Percentiles rank a stretch among this genome's conserved stretches.
These are phyloP conservation scores for Elongisporangium undulatum DNA, from an alignment of 352 stramenopile genomes.

Conservation along the genomic window DNA sequence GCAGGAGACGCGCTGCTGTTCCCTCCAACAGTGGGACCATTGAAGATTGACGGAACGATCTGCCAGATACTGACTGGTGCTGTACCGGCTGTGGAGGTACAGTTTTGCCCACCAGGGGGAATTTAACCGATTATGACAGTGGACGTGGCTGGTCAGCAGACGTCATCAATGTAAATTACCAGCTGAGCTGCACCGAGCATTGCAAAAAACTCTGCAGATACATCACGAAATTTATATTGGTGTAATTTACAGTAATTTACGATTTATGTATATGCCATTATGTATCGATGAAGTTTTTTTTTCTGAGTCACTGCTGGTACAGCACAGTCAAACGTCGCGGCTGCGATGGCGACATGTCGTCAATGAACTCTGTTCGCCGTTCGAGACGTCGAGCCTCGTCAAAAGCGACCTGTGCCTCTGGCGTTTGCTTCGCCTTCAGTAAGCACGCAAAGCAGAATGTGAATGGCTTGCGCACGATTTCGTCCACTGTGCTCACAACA, in stretches of 20 bases:
- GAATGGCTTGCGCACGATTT: slow-evolving; percentile 1
- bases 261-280: no score
- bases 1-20: neutral
- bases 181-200: no score
- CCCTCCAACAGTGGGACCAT: neutral
- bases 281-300: neutral
- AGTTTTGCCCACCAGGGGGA: no score
- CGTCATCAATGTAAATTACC: no score
- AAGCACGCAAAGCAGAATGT: slow-evolving; percentile 1
- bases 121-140: no score
- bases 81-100: no score
- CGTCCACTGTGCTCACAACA: slow-evolving; percentile 13
- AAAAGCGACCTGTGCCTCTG: slow-evolving; percentile 18
- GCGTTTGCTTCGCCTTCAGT: slow-evolving; percentile 16
- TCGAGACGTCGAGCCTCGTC: neutral
- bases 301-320: neutral
- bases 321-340: neutral
- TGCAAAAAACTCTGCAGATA: no score
- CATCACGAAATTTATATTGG: no score
- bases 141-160: no score
- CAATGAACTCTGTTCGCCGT: neutral
- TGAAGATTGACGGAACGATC: neutral
- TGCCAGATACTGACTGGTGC: neutral
- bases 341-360: neutral
- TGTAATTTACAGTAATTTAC: no score